Percentiles rank a stretch among this genome's conserved stretches.
Evolutionary conservation across 75 land plant species (phyloP).

Genomic region (Pinus albicaulis): DNA sequence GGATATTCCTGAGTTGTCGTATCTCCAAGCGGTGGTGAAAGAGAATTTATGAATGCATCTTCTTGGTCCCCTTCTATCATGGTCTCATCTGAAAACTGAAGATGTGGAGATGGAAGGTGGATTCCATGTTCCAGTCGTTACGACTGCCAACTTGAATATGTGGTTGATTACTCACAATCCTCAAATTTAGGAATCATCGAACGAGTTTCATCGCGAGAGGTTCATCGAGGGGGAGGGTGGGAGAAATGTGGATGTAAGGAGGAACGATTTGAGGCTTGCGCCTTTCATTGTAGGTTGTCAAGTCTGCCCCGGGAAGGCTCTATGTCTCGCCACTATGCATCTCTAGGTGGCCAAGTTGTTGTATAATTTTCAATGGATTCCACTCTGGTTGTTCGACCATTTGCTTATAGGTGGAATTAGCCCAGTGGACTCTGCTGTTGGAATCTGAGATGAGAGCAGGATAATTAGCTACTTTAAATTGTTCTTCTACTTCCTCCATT

Average conservation of each 20-base stretch:
- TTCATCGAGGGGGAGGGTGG: slow-evolving; percentile 27
- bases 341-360: slow-evolving; percentile 49
- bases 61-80: slow-evolving; percentile 35
- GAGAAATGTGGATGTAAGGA: slow-evolving; percentile 33
- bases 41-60: slow-evolving; percentile 43
- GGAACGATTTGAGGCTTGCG: slow-evolving; percentile 40
- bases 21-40: slow-evolving; percentile 41
- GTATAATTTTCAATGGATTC: slow-evolving; percentile 36
- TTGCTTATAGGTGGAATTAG: too few species aligned
- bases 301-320: slow-evolving; percentile 56
- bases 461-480: too few species aligned
- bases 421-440: too few species aligned
- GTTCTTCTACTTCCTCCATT: too few species aligned
- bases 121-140: slow-evolving; percentile 27
- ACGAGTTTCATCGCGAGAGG: slow-evolving; percentile 37
- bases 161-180: slow-evolving; percentile 59
- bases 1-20: slow-evolving; percentile 23
- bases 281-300: slow-evolving; percentile 62
- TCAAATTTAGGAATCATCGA: slow-evolving; percentile 29
- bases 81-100: slow-evolving; percentile 34
- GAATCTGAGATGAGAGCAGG: too few species aligned
- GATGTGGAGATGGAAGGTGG: slow-evolving; percentile 36
- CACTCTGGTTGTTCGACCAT: background rate
- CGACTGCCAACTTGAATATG: slow-evolving; percentile 67
- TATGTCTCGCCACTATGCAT: slow-evolving; percentile 40